phyloP scores from a whole-genome alignment of 1,284 basidiomycete genomes.

The Microbotryomycetes sp. region DNA sequence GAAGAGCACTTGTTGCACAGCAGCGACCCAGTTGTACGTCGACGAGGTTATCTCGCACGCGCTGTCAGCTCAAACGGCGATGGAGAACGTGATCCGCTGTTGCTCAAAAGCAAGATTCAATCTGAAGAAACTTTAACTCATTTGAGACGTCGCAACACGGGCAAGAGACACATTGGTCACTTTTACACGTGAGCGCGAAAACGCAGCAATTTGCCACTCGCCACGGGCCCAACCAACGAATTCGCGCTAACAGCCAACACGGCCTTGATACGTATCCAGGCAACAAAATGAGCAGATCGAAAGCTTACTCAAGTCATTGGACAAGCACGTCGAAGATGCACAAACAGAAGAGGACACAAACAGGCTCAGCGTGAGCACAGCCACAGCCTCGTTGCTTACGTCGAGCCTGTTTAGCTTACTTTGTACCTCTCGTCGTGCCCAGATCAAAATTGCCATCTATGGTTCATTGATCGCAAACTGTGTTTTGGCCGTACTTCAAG shows the following conservation, averaged over 20 bases:
- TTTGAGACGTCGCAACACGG: constrained; percentile 54
- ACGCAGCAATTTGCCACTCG: too few species aligned
- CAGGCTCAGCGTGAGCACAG: constrained; percentile 55
- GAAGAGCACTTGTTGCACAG: neutral
- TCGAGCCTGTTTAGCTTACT: neutral
- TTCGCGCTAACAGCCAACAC: neutral
- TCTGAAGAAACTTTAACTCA: constrained; percentile 56
- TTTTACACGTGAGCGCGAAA: constrained; percentile 32
- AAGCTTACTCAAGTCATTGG: constrained; percentile 79
- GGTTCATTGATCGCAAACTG: constrained; percentile 74
- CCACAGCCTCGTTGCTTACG: neutral
- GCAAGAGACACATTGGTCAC: constrained; percentile 48
- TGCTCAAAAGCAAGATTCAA: constrained; percentile 42
- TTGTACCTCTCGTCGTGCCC: constrained; percentile 31
- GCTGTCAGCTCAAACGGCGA: neutral
- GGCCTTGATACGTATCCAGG: constrained; percentile 50
- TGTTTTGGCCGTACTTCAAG: constrained; percentile 45
- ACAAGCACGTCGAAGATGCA: constrained; percentile 70
- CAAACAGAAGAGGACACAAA: constrained; percentile 57
- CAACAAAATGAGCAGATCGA: constrained; percentile 83
- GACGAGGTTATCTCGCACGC: neutral
- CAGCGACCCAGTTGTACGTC: neutral
- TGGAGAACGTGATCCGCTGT: constrained; percentile 29
- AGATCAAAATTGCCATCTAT: constrained; percentile 64
- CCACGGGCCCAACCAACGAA: constrained; percentile 9